These are phyloP conservation scores for Pestalotiopsis sp. DNA, from an alignment of 2,329 filamentous ascomycete genomes.

Conservation along the genomic window DNA sequence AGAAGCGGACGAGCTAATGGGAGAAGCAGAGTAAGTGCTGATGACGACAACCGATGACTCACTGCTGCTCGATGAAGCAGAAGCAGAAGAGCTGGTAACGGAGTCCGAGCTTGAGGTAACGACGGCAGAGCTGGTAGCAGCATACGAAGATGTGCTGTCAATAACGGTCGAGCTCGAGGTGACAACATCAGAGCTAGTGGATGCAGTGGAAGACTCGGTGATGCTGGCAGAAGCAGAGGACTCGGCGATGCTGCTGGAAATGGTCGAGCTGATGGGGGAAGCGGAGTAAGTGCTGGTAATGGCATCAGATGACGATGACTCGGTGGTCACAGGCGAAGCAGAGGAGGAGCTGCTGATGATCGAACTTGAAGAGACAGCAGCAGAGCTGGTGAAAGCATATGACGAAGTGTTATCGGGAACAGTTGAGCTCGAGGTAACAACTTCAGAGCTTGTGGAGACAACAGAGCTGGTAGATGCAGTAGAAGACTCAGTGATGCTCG, in stretches of 20 bases:
- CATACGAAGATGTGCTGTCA: neutral
- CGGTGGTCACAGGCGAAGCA: neutral
- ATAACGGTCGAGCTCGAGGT: neutral
- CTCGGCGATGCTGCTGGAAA: neutral
- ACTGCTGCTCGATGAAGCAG: neutral
- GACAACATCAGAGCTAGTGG: neutral
- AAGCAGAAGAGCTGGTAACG: neutral
- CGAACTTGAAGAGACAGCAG: neutral
- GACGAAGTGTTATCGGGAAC: neutral
- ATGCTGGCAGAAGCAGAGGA: neutral
- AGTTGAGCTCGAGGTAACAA: neutral
- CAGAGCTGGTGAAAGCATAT: neutral
- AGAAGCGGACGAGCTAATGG: neutral
- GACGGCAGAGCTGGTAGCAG: neutral
- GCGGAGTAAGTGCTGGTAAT: constrained; percentile 1
- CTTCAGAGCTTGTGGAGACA: neutral
- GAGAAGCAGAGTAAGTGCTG: constrained; percentile 3
- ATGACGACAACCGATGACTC: neutral
- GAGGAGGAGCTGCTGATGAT: neutral
- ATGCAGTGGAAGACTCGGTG: neutral
- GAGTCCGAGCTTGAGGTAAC: neutral
- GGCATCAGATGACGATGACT: neutral
- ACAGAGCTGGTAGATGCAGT: neutral
- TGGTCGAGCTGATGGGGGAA: neutral
- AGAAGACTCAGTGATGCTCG: neutral